Evolutionary conservation across 371 early-diverging fungal species (phyloP), one percentile per base, ranked within the genome.

Genomic region (Mucor saturninus): DNA sequence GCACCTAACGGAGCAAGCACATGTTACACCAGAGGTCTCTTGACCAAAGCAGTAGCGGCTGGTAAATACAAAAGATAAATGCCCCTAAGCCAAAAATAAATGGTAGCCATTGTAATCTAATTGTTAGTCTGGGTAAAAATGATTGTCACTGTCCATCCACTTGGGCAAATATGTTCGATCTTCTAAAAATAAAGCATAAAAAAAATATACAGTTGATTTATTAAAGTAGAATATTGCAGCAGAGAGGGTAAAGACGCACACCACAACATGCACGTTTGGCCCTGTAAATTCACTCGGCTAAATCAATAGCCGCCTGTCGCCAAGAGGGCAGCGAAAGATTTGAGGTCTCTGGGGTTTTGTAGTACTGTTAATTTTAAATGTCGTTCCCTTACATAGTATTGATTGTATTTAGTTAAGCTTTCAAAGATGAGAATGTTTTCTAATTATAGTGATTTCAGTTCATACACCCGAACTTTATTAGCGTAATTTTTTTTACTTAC

Each of bases 31-130:
- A 21, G 21, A 21, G 21, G 21, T 21, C 21, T 21, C 21, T 21
- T 21, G 21, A 21, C 21, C 21, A 21, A 21, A 21, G 21, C 21
- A 21, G 21, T 21, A 21, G 50, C 49, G 14, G 40, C 49, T 51
- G 59, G 51, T 59, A 59, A 59, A 59, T 59, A 59, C 50, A 42
- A 59, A 51, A 59, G 51, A 59, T 51, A 59, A 59, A 59, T 59
- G 50, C 48, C 58, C 3, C 49, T 35, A 58, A 48, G 58, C 57
- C 57, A 57, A 45, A 57, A 57, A 42, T 4, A 42, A 57, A 57
- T 57, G 57, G 35, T 48, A 57, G 31, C 21, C 35, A 57, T 57
- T 45, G 48, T 46, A 57, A 57, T 57, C 46, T 57, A 32, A 57
- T 57, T 45, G 45, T 57, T 35, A 57, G 45, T 57, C 35, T 57